Base-by-base conservation (phyloP, 257 asterid genomes). In the Echites panduratus region DNA sequence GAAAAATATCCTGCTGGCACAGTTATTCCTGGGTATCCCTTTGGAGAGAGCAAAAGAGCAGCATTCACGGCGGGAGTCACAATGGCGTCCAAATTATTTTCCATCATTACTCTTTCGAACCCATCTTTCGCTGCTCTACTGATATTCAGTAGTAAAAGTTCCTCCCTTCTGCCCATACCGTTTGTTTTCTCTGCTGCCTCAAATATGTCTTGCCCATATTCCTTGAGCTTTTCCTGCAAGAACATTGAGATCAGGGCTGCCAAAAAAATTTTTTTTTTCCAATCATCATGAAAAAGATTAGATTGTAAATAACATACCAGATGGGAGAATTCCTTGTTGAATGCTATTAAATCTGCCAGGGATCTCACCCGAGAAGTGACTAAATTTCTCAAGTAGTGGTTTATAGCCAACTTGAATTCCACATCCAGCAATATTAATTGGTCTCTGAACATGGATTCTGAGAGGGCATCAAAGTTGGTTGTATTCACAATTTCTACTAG, bases 1-100 rank as follows among this genome's bases (percentile, higher is more conserved):
- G 47, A 8, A 54, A 79, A 72, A 75, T 81, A 85, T 4, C 82
- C 87, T 54, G 90, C 88, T 2, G 88, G 90, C 24, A 86, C 87
- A 70, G 7, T 79, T 29, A 84, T 82, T 26, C 81, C 90, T 7
- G 90, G 88, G 75, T 78, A 84, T 7, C 88, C 88, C 20, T 84
- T 88, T 9, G 84, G 77, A 3, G 87, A 81, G n/a, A 82, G 79
- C 29, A 75, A 80, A 9, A 48, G 9, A 16, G 80, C 64, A 71
- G 63, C 48, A 77, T 11, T 41, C 3, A 66, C 0, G 1, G 63
- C 64, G 13, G 68, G 72, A 40, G 80, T 71, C 56, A 84, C 83
- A 49, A 80, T 68, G 27, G 88, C 86, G 66, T 86, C 87, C 79
- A 85, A 70, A 41, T 83, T 76, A 44, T 79, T 56, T 12, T 71